These are phyloP conservation scores for Talaromyces islandicus DNA, from an alignment of 2,329 filamentous ascomycete species.

Conservation along the genomic window DNA sequence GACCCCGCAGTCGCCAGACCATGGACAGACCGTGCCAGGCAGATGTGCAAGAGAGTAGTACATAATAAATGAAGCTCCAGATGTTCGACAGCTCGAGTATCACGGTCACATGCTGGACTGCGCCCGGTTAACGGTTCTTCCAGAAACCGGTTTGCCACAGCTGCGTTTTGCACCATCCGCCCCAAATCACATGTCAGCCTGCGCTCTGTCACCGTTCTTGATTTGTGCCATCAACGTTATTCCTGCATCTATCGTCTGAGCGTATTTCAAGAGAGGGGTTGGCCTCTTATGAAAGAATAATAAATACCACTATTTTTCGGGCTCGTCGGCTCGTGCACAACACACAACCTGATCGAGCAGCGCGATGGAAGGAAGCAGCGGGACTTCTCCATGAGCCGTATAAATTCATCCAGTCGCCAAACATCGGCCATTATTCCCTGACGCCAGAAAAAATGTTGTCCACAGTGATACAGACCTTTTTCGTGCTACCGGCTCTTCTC, in stretches of 20 bases:
- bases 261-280: background rate
- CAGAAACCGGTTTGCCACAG: background rate
- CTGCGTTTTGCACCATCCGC: background rate
- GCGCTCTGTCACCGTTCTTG: background rate
- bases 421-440: background rate
- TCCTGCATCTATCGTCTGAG: background rate
- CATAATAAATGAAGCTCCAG: no score
- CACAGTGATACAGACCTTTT: slow-evolving; percentile 24
- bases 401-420: background rate
- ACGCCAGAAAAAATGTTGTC: slow-evolving; percentile 17
- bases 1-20: background rate
- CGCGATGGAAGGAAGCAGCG: background rate
- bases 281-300: background rate
- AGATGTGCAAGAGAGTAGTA: no score
- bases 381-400: background rate
- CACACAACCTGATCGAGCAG: background rate
- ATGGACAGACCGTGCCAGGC: no score
- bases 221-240: background rate
- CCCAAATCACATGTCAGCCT: background rate
- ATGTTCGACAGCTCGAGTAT: no score
- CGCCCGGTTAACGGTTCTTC: background rate
- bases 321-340: background rate
- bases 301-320: background rate
- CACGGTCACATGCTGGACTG: background rate
- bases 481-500: slow-evolving; percentile 58